Evolutionary conservation across 805 yeast species (phyloP).

Genomic region (Lipomyces kockii): DNA sequence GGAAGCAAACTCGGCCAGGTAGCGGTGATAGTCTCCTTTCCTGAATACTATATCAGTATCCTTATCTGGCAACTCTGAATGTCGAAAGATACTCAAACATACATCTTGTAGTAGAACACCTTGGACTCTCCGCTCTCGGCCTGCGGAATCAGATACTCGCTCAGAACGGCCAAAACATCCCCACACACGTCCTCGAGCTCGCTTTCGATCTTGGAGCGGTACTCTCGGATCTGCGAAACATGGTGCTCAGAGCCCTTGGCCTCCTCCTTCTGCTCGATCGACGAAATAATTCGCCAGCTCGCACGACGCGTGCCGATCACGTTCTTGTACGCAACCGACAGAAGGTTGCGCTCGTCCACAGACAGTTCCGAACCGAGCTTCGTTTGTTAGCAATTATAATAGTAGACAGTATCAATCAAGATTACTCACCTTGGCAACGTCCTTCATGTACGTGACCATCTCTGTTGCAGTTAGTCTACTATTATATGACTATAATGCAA

Average conservation of each 20-base stretch:
- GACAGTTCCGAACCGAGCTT: slow-evolving; percentile 67
- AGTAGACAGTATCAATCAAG: neutral
- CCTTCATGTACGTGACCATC: slow-evolving; percentile 99
- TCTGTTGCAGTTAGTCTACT: slow-evolving; percentile 51
- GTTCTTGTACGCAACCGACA: slow-evolving; percentile 97
- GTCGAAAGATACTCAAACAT: slow-evolving; percentile 7
- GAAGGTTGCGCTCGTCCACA: slow-evolving; percentile 96
- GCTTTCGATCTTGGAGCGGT: slow-evolving; percentile 92
- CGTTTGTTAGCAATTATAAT: neutral
- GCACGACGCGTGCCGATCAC: slow-evolving; percentile 99
- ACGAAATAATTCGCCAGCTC: slow-evolving; percentile 98
- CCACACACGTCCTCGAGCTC: slow-evolving; percentile 95
- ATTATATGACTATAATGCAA: slow-evolving; percentile 2
- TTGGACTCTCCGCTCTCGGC: slow-evolving; percentile 98
- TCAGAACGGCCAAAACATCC: slow-evolving; percentile 87
- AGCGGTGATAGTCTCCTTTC: slow-evolving; percentile 99
- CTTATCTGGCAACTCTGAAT: neutral
- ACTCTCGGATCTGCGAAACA: slow-evolving; percentile 87
- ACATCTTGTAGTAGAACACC: slow-evolving; percentile 97
- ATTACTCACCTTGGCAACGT: slow-evolving; percentile 49
- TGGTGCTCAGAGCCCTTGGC: slow-evolving; percentile 88
- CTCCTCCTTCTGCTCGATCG: slow-evolving; percentile 99
- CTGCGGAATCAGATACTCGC: slow-evolving; percentile 87
- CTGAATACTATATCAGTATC: slow-evolving; percentile 6
- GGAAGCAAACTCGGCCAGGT: slow-evolving; percentile 95